Conservation (phyloP, 2,329 filamentous ascomycete species). For the Didymella arachidicola region DNA sequence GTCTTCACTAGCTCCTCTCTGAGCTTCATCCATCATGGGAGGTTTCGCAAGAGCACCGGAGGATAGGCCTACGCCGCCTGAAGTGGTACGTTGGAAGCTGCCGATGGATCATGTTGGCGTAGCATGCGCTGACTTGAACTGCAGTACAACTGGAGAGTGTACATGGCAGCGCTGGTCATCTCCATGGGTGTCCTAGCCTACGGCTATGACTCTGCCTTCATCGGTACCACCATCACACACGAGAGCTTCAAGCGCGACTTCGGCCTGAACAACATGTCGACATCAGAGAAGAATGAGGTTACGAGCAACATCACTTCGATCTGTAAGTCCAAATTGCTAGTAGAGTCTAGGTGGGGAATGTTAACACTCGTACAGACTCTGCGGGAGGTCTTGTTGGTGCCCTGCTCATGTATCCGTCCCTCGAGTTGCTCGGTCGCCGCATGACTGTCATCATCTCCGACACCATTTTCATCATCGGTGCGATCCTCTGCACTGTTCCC, state of each 20-base stretch:
- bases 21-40: slow-evolving; percentile 36
- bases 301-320: slow-evolving; percentile 60
- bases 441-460: slow-evolving; percentile 60
- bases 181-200: slow-evolving; percentile 67
- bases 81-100: slow-evolving; percentile 51
- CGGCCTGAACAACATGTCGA: slow-evolving; percentile 61
- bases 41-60: slow-evolving; percentile 59
- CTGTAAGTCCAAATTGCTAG: slow-evolving; percentile 25
- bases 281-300: slow-evolving; percentile 52
- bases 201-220: slow-evolving; percentile 76
- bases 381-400: slow-evolving; percentile 64
- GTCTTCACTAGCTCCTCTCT: slow-evolving; percentile 6
- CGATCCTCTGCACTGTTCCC: slow-evolving; percentile 49
- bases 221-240: slow-evolving; percentile 75
- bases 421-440: slow-evolving; percentile 59
- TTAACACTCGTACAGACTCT: slow-evolving; percentile 34
- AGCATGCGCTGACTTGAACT: not conserved
- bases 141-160: slow-evolving; percentile 66
- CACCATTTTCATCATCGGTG: slow-evolving; percentile 55
- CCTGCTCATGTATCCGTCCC: slow-evolving; percentile 54
- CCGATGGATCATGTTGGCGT: slow-evolving; percentile 52
- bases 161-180: slow-evolving; percentile 62
- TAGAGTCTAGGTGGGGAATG: not conserved
- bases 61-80: slow-evolving; percentile 63
- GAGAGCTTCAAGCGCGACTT: slow-evolving; percentile 76